Evolutionary conservation across 2,329 filamentous ascomycete genomes (phyloP).

Genomic region (Didymosphaeria variabile): DNA sequence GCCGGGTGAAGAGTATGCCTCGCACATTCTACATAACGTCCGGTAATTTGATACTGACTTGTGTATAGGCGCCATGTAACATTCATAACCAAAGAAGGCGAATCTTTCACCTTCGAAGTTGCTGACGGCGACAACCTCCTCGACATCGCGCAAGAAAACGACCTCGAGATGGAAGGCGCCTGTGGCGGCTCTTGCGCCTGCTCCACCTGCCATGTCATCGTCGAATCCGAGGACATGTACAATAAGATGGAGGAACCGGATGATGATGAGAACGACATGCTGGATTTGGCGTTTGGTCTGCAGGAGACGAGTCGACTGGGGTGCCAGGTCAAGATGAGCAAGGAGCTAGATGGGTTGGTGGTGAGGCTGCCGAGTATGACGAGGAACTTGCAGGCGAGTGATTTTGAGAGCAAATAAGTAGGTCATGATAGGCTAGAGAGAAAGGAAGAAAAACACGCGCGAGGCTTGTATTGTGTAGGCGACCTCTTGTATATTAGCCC

Average conservation of each 20-base stretch:
- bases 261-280: constrained; percentile 58
- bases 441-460: constrained; percentile 15
- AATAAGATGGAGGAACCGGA: constrained; percentile 71
- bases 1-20: constrained; percentile 84
- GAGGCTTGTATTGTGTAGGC: not conserved
- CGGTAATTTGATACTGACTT: constrained; percentile 16
- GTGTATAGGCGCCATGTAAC: constrained; percentile 78
- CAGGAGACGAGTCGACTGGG: constrained; percentile 86
- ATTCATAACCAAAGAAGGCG: constrained; percentile 90
- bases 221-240: constrained; percentile 74
- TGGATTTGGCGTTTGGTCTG: constrained; percentile 88
- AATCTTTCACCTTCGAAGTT: constrained; percentile 79
- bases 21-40: constrained; percentile 7
- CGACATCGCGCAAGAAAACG: constrained; percentile 92
- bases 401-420: constrained; percentile 66
- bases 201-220: constrained; percentile 91
- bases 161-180: constrained; percentile 98
- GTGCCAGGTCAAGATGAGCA: constrained; percentile 91
- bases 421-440: not conserved
- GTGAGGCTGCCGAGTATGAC: constrained; percentile 93
- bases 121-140: constrained; percentile 89
- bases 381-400: constrained; percentile 92
- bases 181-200: constrained; percentile 95
- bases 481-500: constrained; percentile 3
- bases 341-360: constrained; percentile 84